Evolutionary conservation across 768 basidiomycete species (phyloP).

Genomic region (Termitomyces sp.): DNA sequence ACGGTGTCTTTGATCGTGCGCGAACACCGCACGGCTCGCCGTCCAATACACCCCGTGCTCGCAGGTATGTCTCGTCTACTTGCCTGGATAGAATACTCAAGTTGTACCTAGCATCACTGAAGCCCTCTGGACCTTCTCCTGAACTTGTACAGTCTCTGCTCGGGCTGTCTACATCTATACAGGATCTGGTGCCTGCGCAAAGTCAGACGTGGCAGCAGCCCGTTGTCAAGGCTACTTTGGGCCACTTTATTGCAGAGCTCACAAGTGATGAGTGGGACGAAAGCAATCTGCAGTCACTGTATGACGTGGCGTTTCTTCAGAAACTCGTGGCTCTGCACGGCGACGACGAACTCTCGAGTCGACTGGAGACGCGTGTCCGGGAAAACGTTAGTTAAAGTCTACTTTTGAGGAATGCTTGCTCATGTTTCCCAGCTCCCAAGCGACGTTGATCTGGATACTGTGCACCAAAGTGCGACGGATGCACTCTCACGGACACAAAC

Average conservation of each 20-base stretch:
- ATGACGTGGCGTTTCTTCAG: slow-evolving; percentile 47
- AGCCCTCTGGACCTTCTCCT: slow-evolving; percentile 42
- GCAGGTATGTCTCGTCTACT: slow-evolving; percentile 17
- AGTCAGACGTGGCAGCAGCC: slow-evolving; percentile 26
- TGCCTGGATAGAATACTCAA: background rate
- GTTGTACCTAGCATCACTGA: background rate
- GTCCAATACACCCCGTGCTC: slow-evolving; percentile 13
- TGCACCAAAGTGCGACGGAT: slow-evolving; percentile 26
- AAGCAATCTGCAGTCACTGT: slow-evolving; percentile 24
- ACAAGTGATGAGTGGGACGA: slow-evolving; percentile 23
- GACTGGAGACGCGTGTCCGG: slow-evolving; percentile 23
- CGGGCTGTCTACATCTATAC: slow-evolving; percentile 45
- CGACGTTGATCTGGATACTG: slow-evolving; percentile 5
- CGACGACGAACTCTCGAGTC: slow-evolving; percentile 14
- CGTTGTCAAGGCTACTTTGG: slow-evolving; percentile 34
- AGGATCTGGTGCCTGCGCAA: slow-evolving; percentile 47
- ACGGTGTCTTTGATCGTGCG: slow-evolving; percentile 30
- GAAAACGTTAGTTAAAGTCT: slow-evolving; percentile 6
- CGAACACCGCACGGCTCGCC: slow-evolving; percentile 17
- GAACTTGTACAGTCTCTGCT: slow-evolving; percentile 50
- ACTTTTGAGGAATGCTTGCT: background rate
- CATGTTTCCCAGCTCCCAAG: slow-evolving; percentile 11
- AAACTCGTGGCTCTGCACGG: slow-evolving; percentile 32
- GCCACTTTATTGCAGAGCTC: slow-evolving; percentile 31
- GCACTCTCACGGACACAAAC: slow-evolving; percentile 54